phyloP scores from a whole-genome alignment of 441 rosid genomes.

The Gossypium davidsonii region DNA sequence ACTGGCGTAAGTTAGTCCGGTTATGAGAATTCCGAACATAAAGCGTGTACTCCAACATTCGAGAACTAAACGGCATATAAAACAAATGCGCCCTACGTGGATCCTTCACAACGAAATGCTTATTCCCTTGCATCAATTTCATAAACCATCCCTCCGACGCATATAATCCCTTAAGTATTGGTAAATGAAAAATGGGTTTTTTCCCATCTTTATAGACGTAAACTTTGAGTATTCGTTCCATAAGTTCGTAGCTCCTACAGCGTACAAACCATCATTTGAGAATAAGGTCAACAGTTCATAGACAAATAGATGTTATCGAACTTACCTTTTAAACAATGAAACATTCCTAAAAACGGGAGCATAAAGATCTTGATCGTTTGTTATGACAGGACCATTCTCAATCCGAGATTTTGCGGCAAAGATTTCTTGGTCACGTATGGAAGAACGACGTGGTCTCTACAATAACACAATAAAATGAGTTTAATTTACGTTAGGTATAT shows the following conservation, averaged over 20 bases:
- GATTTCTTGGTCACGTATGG: slow-evolving; percentile 60
- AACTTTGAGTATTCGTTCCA: slow-evolving; percentile 54
- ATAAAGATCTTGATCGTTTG: slow-evolving; percentile 56
- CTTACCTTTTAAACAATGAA: slow-evolving; percentile 77
- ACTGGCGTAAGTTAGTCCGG: slow-evolving; percentile 60
- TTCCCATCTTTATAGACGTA: slow-evolving; percentile 58
- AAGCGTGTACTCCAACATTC: slow-evolving; percentile 57
- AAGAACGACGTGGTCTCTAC: slow-evolving; percentile 85
- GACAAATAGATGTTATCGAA: no score
- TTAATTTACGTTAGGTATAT: slow-evolving; percentile 11
- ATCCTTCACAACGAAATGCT: slow-evolving; percentile 49
- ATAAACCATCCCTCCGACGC: slow-evolving; percentile 85
- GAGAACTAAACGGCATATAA: slow-evolving; percentile 74
- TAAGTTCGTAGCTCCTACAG: slow-evolving; percentile 68
- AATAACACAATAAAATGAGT: slow-evolving; percentile 14
- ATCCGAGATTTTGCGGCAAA: slow-evolving; percentile 60
- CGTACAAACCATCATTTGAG: slow-evolving; percentile 14
- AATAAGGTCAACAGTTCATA: neutral
- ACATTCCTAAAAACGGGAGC: slow-evolving; percentile 76
- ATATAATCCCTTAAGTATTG: slow-evolving; percentile 65
- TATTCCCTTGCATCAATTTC: slow-evolving; percentile 68
- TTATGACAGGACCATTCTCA: slow-evolving; percentile 44
- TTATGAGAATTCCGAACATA: slow-evolving; percentile 69
- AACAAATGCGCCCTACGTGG: slow-evolving; percentile 57
- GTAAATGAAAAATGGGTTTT: slow-evolving; percentile 60